Conservation (phyloP, 108 stramenopile species). For the Thalassiosira profunda region DNA sequence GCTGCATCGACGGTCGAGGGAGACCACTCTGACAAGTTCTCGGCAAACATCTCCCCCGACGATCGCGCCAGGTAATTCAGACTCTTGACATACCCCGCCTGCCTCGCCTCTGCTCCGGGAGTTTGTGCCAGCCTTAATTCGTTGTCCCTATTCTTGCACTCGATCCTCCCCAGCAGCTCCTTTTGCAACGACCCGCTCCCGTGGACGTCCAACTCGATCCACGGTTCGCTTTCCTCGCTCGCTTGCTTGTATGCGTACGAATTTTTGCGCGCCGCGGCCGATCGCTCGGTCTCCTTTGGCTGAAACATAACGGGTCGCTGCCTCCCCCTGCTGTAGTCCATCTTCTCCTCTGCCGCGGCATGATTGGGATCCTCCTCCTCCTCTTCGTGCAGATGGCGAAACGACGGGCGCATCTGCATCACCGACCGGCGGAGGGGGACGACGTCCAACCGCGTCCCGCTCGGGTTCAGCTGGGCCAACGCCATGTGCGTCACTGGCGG, state of each 20-base stretch:
- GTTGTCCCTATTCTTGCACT: constrained; percentile 21
- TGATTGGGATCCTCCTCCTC: constrained; percentile 53
- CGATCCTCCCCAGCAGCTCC: constrained; percentile 29
- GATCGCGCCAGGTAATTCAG: constrained; percentile 70
- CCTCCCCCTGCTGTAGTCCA: constrained; percentile 9
- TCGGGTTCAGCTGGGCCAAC: constrained; percentile 64
- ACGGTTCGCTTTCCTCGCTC: constrained; percentile 86
- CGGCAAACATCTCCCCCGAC: constrained; percentile 5
- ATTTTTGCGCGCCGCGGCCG: constrained; percentile 68
- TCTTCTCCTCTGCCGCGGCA: constrained; percentile 37
- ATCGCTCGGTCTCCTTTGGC: constrained; percentile 88
- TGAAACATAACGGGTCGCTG: constrained; percentile 74
- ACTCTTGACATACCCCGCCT: constrained; percentile 55
- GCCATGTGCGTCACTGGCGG: constrained; percentile 84
- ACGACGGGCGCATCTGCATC: constrained; percentile 51
- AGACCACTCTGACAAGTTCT: constrained; percentile 16
- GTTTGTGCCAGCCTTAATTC: constrained; percentile 15
- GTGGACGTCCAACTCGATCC: constrained; percentile 75
- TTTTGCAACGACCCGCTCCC: constrained; percentile 30
- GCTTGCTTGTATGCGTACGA: constrained; percentile 85
- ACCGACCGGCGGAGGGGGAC: constrained; percentile 20
- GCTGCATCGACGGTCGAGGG: background rate
- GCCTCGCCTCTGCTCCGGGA: background rate
- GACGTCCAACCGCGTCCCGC: constrained; percentile 25
- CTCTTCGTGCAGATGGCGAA: constrained; percentile 42